These are phyloP conservation scores for Pseudomicrostroma phylloplanum DNA, from an alignment of 1,284 basidiomycete genomes.

Conservation along the genomic window DNA sequence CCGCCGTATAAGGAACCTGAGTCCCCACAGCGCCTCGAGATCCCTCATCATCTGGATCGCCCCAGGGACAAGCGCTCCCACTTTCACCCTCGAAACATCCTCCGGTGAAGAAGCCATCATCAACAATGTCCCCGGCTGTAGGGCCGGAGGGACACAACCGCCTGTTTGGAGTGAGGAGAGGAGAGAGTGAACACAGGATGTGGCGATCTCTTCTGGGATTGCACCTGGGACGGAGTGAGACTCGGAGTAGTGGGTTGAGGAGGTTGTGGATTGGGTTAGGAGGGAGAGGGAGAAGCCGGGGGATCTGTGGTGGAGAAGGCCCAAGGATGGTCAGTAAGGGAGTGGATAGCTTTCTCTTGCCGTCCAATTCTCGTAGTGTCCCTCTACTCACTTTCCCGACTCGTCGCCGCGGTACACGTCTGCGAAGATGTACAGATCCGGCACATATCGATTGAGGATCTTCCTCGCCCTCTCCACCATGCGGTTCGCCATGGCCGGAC, in stretches of 20 bases:
- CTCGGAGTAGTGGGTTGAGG: constrained; percentile 80
- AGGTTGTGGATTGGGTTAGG: constrained; percentile 84
- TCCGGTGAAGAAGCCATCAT: constrained; percentile 93
- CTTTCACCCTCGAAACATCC: constrained; percentile 81
- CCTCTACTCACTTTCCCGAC: constrained; percentile 64
- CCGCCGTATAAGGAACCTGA: constrained; percentile 55
- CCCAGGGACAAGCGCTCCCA: constrained; percentile 66
- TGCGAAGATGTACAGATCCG: constrained; percentile 95
- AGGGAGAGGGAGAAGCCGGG: constrained; percentile 91
- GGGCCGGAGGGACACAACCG: constrained; percentile 83
- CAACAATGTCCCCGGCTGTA: constrained; percentile 79
- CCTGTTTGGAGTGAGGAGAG: constrained; percentile 72
- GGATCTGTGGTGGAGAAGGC: constrained; percentile 54
- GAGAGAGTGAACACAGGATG: constrained; percentile 69
- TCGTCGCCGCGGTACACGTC: constrained; percentile 98
- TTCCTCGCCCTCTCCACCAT: constrained; percentile 91
- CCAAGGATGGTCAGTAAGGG: neutral
- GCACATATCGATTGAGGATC: constrained; percentile 89
- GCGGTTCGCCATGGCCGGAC: constrained; percentile 91
- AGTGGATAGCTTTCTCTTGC: too few species aligned
- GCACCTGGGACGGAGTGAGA: constrained; percentile 60
- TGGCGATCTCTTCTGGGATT: constrained; percentile 84
- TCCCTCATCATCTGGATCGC: constrained; percentile 88
- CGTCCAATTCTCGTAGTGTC: neutral
- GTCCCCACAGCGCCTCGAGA: constrained; percentile 71